A percentile compares a stretch with the other conserved stretches of the same genome.
Evolutionary conservation across 805 yeast species (phyloP).

Genomic region (Ogataea siamensis): DNA sequence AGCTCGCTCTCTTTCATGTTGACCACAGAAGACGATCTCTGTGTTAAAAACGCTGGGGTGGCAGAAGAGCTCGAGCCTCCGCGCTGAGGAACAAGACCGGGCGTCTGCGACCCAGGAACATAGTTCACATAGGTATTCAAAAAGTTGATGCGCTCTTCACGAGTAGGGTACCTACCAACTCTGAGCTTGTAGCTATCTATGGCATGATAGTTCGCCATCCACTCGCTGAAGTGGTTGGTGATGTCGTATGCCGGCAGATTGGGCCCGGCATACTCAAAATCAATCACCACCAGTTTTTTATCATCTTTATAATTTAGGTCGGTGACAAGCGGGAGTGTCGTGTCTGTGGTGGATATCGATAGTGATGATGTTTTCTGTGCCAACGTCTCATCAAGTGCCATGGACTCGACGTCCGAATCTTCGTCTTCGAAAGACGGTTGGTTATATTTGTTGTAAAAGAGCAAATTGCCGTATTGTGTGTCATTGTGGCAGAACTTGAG

Average conservation of each 20-base stretch:
- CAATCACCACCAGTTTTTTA: slow-evolving; percentile 84
- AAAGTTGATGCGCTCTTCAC: slow-evolving; percentile 66
- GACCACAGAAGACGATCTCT: slow-evolving; percentile 32
- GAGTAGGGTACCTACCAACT: slow-evolving; percentile 59
- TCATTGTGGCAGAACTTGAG: slow-evolving; percentile 92
- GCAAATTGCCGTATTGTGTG: slow-evolving; percentile 91
- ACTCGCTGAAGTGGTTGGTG: slow-evolving; percentile 90
- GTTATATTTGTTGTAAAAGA: slow-evolving; percentile 45
- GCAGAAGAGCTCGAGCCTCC: slow-evolving; percentile 9
- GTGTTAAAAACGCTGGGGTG: slow-evolving; percentile 12
- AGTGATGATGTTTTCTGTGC: slow-evolving; percentile 19
- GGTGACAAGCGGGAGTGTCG: slow-evolving; percentile 29
- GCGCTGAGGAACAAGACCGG: slow-evolving; percentile 20
- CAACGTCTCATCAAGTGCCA: slow-evolving; percentile 17
- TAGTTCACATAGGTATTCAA: slow-evolving; percentile 76
- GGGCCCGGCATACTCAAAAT: slow-evolving; percentile 93
- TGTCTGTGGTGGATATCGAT: slow-evolving; percentile 18
- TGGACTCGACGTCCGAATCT: slow-evolving; percentile 26
- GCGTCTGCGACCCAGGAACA: slow-evolving; percentile 36
- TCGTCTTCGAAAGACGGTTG: slow-evolving; percentile 29
- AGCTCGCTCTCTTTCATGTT: slow-evolving; percentile 37
- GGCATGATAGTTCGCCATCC: slow-evolving; percentile 93
- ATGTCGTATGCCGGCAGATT: slow-evolving; percentile 87
- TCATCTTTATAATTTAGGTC: slow-evolving; percentile 40
- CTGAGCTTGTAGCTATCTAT: slow-evolving; percentile 53